Evolutionary conservation across 2,329 filamentous ascomycete genomes (phyloP).

Genomic region (Triangularia setosa): DNA sequence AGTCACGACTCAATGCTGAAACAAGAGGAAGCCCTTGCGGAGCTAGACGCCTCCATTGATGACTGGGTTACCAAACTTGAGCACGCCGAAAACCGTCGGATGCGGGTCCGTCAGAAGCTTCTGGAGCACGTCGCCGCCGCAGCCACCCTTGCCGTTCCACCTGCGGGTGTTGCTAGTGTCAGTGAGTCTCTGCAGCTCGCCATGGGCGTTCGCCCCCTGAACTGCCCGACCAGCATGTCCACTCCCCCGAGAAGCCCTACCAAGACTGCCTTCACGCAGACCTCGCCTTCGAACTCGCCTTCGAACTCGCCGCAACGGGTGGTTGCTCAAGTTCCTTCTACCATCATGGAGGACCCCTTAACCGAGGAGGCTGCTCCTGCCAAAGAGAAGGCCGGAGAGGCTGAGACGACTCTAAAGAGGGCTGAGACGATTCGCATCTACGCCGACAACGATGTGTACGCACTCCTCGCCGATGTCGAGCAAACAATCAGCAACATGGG

Average conservation of each 20-base stretch:
- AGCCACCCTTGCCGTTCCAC: conserved; percentile 44
- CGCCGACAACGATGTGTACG: conserved; percentile 63
- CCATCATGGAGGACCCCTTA: conserved; percentile 50
- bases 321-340: conserved; percentile 52
- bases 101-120: conserved; percentile 72
- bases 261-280: conserved; percentile 37
- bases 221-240: conserved; percentile 41
- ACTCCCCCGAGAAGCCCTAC: conserved; percentile 59
- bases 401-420: conserved; percentile 34
- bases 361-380: conserved; percentile 36
- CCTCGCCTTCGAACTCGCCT: conserved; percentile 44
- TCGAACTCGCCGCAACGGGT: conserved; percentile 50
- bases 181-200: conserved; percentile 42
- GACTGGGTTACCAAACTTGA: conserved; percentile 80
- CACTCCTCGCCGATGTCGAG: conserved; percentile 64
- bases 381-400: conserved; percentile 24
- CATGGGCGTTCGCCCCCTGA: conserved; percentile 36
- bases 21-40: conserved; percentile 74
- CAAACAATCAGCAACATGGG: conserved; percentile 51
- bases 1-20: conserved; percentile 71
- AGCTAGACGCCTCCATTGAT: conserved; percentile 74
- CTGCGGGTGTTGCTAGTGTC: conserved; percentile 30
- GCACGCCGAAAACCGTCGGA: conserved; percentile 71
- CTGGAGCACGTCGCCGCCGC: conserved; percentile 78
- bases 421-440: conserved; percentile 67